Base-by-base conservation (phyloP, 1,284 basidiomycete species). In the Gomphus sp. region DNA sequence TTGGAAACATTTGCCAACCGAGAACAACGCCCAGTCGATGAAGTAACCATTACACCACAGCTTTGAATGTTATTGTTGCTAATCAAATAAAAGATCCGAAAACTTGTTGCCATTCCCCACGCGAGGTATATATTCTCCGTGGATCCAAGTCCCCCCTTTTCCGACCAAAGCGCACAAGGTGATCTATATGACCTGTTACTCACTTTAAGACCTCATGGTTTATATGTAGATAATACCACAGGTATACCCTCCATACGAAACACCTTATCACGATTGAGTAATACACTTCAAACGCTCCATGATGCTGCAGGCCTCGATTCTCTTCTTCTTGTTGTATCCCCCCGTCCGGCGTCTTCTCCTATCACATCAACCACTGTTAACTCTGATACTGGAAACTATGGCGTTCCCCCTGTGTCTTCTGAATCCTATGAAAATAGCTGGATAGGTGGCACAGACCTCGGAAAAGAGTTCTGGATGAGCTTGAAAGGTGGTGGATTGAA, bases 401-500 rank as follows among this genome's bases (percentile, higher is more conserved):
- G 18, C 10, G 7, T 16, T 16, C 5, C 50, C 36, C 2, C 31
- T 14, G 28, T 33, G n/a, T 10, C 28, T 1, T 33, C 18, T 47
- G 41, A 59, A 49, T 37, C 36, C 31, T 28, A 52, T 10, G 78
- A 81, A 65, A 68, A 71, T 45, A 80, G 81, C 0, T 86, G 85
- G 68, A 72, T 87, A 4, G 84, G 84, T 8, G 84, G 84, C 2
- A 80, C 82, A 2, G 50, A 78, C 1, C 64, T 71, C 7, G 84
- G 83, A 4, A 75, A 83, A 49, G 81, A 85, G 58, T 87, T 82
- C 63, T 87, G 84, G 83, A 72, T 82, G 18, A 76, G 77, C 4
- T 67, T 83, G 55, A 71, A 83, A 60, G 74, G 77, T 25, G 83
- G 84, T 10, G 84, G 84, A 3, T 73, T 76, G 11, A 65, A 72